Base-by-base conservation (phyloP, 2,329 filamentous ascomycete species). In the Diaporthe sp. region DNA sequence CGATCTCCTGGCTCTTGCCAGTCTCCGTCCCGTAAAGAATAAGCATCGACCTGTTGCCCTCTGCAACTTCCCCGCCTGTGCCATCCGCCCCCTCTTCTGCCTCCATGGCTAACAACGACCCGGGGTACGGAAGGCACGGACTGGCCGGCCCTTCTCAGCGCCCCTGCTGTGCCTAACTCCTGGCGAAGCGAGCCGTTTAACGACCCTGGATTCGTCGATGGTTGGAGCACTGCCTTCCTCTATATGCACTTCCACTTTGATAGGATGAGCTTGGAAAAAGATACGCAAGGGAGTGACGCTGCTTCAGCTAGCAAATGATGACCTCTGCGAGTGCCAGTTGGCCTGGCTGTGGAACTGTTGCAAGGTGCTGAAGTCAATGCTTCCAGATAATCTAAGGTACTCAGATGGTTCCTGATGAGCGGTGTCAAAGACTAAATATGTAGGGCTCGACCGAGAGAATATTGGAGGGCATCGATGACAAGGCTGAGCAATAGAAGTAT, bases 1-100 rank as follows among this genome's bases (percentile, higher is more conserved):
- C 96, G 77, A 96, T 91, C 84, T 98, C 96, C 84, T 98, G 94
- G 73, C 95, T 93, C 81, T 97, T 98, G 74, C 97, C 97, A 31
- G 96, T 98, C 86, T 99, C 97, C 53, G 96, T 97, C 73, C 95
- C 97, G 85, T 98, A 99, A 46, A 98, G 89, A 75, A 99, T 89
- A 78, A 98, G 90, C 68, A 90, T 83, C 75, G 85, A 86, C 78
- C 89, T 83, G 78, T 89, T 83, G 78, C 78, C 75, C 19, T 79
- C 77, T 8, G 83, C 67, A 46, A 80, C 78, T 19, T 70, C 37
- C 55, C 17, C 22, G 19, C 46, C 55, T 22, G 42, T 58, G 17
- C 19, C 55, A 28, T n/a, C 65, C n/a, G 49, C n/a, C 34, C 61
- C 31, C 51, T 75, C 69, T 42, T 57, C 69, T 37, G 62, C 73